phyloP scores from a whole-genome alignment of 2,329 filamentous ascomycete species.

The Clonostachys byssicola region DNA sequence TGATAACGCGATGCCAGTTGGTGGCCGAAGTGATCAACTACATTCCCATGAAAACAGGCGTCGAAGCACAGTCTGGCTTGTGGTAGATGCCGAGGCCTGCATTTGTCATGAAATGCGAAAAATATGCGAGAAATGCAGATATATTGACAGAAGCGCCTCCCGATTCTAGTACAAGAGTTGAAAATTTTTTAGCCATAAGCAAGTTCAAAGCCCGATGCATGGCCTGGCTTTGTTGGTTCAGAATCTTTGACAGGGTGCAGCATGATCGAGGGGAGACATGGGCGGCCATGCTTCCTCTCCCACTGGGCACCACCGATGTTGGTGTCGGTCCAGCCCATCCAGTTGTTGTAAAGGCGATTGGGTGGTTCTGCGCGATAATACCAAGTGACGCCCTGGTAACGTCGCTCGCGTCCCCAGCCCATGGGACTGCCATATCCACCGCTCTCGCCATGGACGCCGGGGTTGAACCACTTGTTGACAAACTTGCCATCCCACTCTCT shows the following conservation, averaged over 20 bases:
- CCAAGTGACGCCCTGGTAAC: slow-evolving; percentile 57
- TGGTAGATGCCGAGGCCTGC: no score
- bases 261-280: slow-evolving; percentile 55
- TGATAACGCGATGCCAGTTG: no score
- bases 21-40: no score
- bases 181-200: slow-evolving; percentile 23
- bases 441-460: slow-evolving; percentile 47
- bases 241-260: slow-evolving; percentile 59
- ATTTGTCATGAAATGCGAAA: no score
- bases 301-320: slow-evolving; percentile 49
- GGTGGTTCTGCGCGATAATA: slow-evolving; percentile 56
- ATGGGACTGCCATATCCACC: slow-evolving; percentile 53
- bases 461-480: slow-evolving; percentile 56
- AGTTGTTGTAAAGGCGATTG: slow-evolving; percentile 57
- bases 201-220: slow-evolving; percentile 29
- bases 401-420: slow-evolving; percentile 53
- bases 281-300: slow-evolving; percentile 51
- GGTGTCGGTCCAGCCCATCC: slow-evolving; percentile 56
- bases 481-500: slow-evolving; percentile 60
- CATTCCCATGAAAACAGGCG: no score
- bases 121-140: no score
- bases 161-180: neutral
- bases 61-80: no score
- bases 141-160: no score
- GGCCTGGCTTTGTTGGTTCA: slow-evolving; percentile 40